Conservation (phyloP, 371 early-diverging fungal species). For the Mucor mucedo region DNA sequence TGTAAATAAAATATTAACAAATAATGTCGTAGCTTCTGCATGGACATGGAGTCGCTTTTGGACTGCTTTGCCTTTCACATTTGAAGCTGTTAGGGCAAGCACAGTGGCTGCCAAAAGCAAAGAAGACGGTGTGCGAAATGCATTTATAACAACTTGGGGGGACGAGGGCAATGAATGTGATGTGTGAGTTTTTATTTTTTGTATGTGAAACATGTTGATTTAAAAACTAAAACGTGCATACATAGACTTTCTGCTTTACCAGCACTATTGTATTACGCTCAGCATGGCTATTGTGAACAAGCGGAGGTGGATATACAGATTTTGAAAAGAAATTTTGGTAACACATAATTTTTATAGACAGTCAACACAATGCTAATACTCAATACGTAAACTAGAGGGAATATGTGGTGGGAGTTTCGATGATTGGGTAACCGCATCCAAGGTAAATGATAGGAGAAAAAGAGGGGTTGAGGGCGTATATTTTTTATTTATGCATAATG, state of each 20-base stretch:
- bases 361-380: neutral
- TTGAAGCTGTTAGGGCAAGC: constrained; percentile 78
- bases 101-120: constrained; percentile 69
- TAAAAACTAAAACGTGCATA: neutral
- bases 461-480: neutral
- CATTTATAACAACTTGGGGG: constrained; percentile 87
- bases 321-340: constrained; percentile 69
- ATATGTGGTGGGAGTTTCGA: constrained; percentile 82
- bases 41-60: constrained; percentile 91
- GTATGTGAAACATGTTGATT: neutral
- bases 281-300: constrained; percentile 72
- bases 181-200: constrained; percentile 43
- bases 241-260: constrained; percentile 72
- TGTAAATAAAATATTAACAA: neutral
- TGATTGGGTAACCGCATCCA: constrained; percentile 73
- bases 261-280: constrained; percentile 75
- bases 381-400: constrained; percentile 45
- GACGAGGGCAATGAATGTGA: constrained; percentile 93
- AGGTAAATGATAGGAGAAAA: constrained; percentile 40
- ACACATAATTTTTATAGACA: neutral
- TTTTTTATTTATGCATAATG: constrained; percentile 9
- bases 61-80: constrained; percentile 81
- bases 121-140: constrained; percentile 66
- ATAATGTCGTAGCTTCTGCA: constrained; percentile 44
- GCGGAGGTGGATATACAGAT: constrained; percentile 62